phyloP scores from a whole-genome alignment of 768 basidiomycete species.

The Pleurotus platypus region DNA sequence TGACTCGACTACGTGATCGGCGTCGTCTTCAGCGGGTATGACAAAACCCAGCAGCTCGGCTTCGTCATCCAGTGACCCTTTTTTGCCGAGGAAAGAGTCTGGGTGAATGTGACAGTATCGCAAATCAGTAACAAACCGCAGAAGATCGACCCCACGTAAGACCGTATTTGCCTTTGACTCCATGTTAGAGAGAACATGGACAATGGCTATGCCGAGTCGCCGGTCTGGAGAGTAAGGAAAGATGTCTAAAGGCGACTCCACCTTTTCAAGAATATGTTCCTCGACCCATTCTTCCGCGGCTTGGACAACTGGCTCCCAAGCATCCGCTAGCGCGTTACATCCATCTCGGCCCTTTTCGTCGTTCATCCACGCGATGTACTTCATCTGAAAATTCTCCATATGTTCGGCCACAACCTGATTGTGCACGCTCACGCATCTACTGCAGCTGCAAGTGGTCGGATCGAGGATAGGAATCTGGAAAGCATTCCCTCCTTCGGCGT shows the following conservation, averaged over 20 bases:
- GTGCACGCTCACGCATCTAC: background rate
- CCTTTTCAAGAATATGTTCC: background rate
- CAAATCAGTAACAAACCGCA: background rate
- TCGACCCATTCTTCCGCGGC: background rate
- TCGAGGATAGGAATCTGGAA: background rate
- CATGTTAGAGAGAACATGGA: background rate
- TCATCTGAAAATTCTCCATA: constrained; percentile 1
- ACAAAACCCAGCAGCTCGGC: background rate
- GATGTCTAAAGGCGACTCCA: background rate
- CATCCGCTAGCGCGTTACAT: background rate
- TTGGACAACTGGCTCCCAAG: background rate
- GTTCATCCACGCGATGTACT: background rate
- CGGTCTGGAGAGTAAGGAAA: background rate
- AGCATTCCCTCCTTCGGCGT: background rate
- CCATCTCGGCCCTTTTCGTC: background rate
- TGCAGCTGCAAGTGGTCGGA: background rate
- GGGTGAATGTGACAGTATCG: constrained; percentile 1
- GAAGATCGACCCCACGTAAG: background rate
- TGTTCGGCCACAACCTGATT: background rate
- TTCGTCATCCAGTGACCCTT: background rate
- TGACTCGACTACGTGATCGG: background rate
- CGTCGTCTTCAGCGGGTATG: background rate
- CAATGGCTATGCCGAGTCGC: background rate
- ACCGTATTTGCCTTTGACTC: background rate
- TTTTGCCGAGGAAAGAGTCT: background rate